phyloP scores from a whole-genome alignment of 306 rosid genomes.

The Sindora glabra region DNA sequence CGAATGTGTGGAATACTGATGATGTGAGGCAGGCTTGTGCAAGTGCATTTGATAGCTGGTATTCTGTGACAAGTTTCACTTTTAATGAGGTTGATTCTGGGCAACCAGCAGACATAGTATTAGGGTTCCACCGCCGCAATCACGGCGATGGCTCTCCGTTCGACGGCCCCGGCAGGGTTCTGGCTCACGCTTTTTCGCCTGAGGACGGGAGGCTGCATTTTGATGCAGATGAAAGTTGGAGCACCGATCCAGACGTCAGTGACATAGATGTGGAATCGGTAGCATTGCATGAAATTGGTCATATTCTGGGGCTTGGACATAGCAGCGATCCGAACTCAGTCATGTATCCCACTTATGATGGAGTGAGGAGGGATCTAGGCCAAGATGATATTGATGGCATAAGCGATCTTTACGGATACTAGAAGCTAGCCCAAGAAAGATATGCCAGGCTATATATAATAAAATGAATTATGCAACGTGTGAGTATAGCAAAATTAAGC shows the following conservation, averaged over 20 bases:
- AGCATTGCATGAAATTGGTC: slow-evolving; percentile 36
- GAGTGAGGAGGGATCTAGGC: neutral
- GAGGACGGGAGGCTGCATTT: slow-evolving; percentile 26
- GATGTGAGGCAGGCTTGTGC: neutral
- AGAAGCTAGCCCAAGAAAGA: no score
- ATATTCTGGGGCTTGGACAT: slow-evolving; percentile 25
- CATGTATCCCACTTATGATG: neutral
- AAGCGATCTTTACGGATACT: slow-evolving; percentile 14
- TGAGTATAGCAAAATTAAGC: no score
- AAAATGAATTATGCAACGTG: no score
- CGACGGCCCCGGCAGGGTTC: neutral
- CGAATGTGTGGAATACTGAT: neutral
- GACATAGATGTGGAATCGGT: slow-evolving; percentile 14
- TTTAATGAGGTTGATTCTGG: neutral
- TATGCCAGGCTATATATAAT: no score
- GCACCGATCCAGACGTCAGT: neutral
- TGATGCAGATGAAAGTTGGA: slow-evolving; percentile 24
- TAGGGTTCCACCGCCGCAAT: neutral
- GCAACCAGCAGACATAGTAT: neutral
- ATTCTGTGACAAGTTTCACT: neutral
- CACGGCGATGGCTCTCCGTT: slow-evolving; percentile 23
- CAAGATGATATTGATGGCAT: slow-evolving; percentile 30
- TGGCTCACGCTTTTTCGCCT: slow-evolving; percentile 25
- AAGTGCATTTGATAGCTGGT: slow-evolving; percentile 25
- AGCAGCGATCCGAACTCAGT: slow-evolving; percentile 14